Evolutionary conservation across 805 yeast species (phyloP), one percentile per base, ranked within the genome.

Genomic region (Huiozyma sinensis): DNA sequence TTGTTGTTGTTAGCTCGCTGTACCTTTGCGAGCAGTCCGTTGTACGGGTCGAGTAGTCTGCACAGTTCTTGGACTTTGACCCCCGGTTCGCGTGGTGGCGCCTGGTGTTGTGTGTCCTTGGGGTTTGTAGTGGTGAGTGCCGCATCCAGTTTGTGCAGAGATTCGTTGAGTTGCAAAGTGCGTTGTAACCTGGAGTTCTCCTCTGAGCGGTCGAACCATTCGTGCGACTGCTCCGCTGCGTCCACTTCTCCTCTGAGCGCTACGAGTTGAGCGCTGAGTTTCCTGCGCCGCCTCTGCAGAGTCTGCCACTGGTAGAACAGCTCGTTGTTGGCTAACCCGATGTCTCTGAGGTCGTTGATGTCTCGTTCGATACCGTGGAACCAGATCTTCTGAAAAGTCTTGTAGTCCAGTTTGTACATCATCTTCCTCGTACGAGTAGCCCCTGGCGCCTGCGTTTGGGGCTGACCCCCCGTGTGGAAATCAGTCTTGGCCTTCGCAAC

Each of bases 251-350:
- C 24, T 7, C 24, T 13, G 17, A 27, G 7, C 10, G 32, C 32
- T 6, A 40, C 31, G 24, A 41, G 24, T 10, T 41, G 11, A 5
- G 39, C 10, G 5, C 35, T 24, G 7, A 38, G 32, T 27, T 28
- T 38, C 32, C 13, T 7, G 10, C 32, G 33, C 12, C 33, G 29
- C 17, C 40, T 37, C 7, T 7, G 17, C 12, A n/a, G 13, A 28
- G 13, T 39, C 33, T 24, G 36, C 17, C 24, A 40, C 17, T 42
- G 38, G 3, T 7, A 10, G 33, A 30, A 29, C 12, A 61, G 50
- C 33, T 57, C 57, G 46, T 60, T 59, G 38, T 60, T 61, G 2
- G 64, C 61, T 28, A 53, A 32, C 46, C 59, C 56, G 28, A 60
- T 55, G 39, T 60, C 66, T 27, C 53, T 40, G 8, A 60, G 55